Conservation (phyloP, 768 basidiomycete species). For the Termitomyces sp. region DNA sequence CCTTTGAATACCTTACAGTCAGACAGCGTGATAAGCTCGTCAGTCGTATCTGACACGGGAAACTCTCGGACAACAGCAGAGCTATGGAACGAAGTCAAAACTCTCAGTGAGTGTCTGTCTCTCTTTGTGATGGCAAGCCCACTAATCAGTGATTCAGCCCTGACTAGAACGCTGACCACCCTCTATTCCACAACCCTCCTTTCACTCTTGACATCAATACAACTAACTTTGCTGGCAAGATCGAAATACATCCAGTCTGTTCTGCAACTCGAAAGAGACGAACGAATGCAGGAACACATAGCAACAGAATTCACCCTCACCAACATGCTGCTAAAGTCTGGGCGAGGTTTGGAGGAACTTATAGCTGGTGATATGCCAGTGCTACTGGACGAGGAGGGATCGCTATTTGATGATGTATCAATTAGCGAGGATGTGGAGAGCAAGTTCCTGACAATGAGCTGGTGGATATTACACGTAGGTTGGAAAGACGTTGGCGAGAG, state of each 20-base stretch:
- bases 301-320: conserved; percentile 39
- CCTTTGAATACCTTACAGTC: conserved; percentile 22
- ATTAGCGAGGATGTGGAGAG: conserved; percentile 70
- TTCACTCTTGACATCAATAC: conserved; percentile 81
- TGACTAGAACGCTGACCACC: conserved; percentile 84
- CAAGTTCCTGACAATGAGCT: conserved; percentile 81
- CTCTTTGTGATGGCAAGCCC: background rate
- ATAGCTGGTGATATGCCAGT: conserved; percentile 22
- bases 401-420: conserved; percentile 23
- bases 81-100: conserved; percentile 92
- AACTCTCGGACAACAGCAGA: conserved; percentile 66
- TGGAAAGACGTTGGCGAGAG: conserved; percentile 83
- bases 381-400: conserved; percentile 23
- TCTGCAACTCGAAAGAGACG: conserved; percentile 57
- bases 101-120: conserved; percentile 58
- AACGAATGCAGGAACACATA: conserved; percentile 46
- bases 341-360: conserved; percentile 24
- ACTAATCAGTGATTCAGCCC: conserved; percentile 45
- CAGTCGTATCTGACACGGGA: conserved; percentile 27
- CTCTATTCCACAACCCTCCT: conserved; percentile 86
- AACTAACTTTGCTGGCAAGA: conserved; percentile 83
- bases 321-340: conserved; percentile 34
- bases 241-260: conserved; percentile 76
- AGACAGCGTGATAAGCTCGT: conserved; percentile 32
- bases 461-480: conserved; percentile 92